These are phyloP conservation scores for Botrytis porri DNA, from an alignment of 2,329 filamentous ascomycete genomes.

Conservation along the genomic window DNA sequence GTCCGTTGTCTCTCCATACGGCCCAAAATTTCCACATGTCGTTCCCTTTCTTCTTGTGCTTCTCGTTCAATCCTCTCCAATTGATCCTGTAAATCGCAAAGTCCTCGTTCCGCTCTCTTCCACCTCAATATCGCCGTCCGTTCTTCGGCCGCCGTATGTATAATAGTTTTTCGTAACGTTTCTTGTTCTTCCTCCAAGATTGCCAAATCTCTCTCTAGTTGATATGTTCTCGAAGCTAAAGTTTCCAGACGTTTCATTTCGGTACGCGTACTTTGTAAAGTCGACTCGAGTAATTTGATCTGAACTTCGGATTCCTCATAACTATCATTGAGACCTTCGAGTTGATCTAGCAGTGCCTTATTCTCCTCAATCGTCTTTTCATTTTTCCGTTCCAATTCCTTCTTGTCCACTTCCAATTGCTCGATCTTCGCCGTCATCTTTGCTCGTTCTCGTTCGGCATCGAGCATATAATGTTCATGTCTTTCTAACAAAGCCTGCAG, in stretches of 20 bases:
- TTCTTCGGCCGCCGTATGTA: slow-evolving; percentile 69
- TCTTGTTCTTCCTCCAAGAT: slow-evolving; percentile 80
- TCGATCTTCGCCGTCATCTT: slow-evolving; percentile 23
- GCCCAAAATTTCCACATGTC: slow-evolving; percentile 75
- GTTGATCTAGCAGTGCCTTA: slow-evolving; percentile 71
- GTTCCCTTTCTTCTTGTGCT: slow-evolving; percentile 72
- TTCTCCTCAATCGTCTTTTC: slow-evolving; percentile 80
- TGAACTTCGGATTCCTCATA: slow-evolving; percentile 76
- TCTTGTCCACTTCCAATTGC: slow-evolving; percentile 62
- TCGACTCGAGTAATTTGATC: slow-evolving; percentile 72
- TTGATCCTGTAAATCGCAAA: slow-evolving; percentile 79
- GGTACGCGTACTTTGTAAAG: slow-evolving; percentile 72
- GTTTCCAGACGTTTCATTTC: slow-evolving; percentile 71
- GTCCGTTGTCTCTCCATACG: slow-evolving; percentile 81
- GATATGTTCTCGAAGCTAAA: slow-evolving; percentile 70
- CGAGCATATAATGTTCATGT: slow-evolving; percentile 91
- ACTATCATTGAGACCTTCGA: slow-evolving; percentile 79
- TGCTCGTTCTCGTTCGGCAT: slow-evolving; percentile 79
- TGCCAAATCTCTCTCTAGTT: slow-evolving; percentile 76
- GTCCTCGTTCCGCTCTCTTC: slow-evolving; percentile 77
- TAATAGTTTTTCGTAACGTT: slow-evolving; percentile 64
- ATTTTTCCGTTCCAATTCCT: slow-evolving; percentile 72
- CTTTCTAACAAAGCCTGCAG: slow-evolving; percentile 84
- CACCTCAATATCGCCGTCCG: slow-evolving; percentile 77
- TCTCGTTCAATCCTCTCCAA: slow-evolving; percentile 86